A percentile compares a stretch with the other conserved stretches of the same genome.
Evolutionary conservation across 1,139 yeast genomes (phyloP).

Genomic region (Meyerozyma athensensis): DNA sequence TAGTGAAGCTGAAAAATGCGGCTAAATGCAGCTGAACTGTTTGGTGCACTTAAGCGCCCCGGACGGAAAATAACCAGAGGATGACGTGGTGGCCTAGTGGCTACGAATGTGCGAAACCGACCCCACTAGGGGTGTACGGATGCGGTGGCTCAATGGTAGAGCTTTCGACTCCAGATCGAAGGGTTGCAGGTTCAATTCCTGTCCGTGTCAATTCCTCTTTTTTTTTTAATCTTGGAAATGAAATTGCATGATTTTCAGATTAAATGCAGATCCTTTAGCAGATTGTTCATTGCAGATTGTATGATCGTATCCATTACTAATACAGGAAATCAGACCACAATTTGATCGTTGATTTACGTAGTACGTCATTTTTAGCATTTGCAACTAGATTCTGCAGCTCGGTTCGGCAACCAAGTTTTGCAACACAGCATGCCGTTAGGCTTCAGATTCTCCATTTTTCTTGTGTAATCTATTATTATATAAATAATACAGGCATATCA

Average conservation of each 20-base stretch:
- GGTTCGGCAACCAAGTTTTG: too few relatives aligned
- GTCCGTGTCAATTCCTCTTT: conserved; percentile 54
- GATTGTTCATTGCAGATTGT: too few relatives aligned
- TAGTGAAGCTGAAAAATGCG: neutral
- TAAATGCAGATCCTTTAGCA: too few relatives aligned
- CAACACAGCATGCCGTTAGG: too few relatives aligned
- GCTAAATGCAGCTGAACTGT: neutral
- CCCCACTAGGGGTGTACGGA: conserved; percentile 21
- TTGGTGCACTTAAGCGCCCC: neutral
- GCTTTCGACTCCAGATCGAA: conserved; percentile 81
- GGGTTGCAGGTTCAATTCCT: conserved; percentile 77
- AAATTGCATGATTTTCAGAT: too few relatives aligned
- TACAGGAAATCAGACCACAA: too few relatives aligned
- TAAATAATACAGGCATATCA: neutral
- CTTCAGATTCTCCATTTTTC: too few relatives aligned
- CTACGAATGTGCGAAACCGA: neutral
- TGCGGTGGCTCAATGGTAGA: conserved; percentile 94
- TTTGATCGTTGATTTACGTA: too few relatives aligned
- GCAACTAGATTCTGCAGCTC: too few relatives aligned
- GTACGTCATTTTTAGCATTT: too few relatives aligned
- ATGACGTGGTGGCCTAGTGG: conserved; percentile 4
- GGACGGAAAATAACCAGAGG: conserved; percentile 1
- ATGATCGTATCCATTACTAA: too few relatives aligned
- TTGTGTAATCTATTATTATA: neutral
- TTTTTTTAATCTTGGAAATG: too few relatives aligned